phyloP scores from a whole-genome alignment of 2,329 filamentous ascomycete genomes.

The Tricladium varicosporioides region DNA sequence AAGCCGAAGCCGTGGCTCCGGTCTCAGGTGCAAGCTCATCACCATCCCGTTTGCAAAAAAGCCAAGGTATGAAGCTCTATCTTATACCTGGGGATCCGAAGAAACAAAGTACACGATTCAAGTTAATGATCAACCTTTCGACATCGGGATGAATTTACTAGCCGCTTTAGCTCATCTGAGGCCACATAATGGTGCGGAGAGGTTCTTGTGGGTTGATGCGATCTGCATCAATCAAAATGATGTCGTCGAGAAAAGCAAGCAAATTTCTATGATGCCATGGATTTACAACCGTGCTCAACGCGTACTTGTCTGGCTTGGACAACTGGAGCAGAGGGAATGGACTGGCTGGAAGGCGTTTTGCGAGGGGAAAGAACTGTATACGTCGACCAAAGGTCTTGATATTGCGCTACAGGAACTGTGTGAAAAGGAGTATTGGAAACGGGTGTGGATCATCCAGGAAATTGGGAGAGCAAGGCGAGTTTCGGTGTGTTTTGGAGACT shows the following conservation, averaged over 20 bases:
- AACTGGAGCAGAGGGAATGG: neutral
- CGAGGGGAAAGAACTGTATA: neutral
- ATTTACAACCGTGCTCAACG: neutral
- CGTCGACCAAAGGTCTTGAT: neutral
- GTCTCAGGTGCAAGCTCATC: neutral
- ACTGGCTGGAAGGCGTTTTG: neutral
- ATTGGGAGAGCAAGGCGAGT: neutral
- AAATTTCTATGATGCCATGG: neutral
- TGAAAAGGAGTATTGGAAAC: slow-evolving; percentile 1
- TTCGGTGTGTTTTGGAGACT: neutral
- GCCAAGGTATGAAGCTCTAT: slow-evolving; percentile 25
- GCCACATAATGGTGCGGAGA: neutral
- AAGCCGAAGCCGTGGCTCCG: neutral
- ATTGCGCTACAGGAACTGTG: neutral
- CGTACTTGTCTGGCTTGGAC: slow-evolving; percentile 1
- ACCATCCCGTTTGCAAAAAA: slow-evolving; percentile 8
- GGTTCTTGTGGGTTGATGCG: slow-evolving; percentile 17
- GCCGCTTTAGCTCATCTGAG: neutral
- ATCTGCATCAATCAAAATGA: neutral
- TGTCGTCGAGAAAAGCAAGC: neutral
- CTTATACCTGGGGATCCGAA: slow-evolving; percentile 24
- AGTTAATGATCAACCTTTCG: neutral
- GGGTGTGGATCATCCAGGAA: slow-evolving; percentile 9
- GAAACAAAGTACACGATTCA: neutral
- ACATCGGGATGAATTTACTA: neutral